A percentile compares a stretch with the other conserved stretches of the same genome.
phyloP scores from a whole-genome alignment of 179 eudicot species.

The Patellifolia procumbens region DNA sequence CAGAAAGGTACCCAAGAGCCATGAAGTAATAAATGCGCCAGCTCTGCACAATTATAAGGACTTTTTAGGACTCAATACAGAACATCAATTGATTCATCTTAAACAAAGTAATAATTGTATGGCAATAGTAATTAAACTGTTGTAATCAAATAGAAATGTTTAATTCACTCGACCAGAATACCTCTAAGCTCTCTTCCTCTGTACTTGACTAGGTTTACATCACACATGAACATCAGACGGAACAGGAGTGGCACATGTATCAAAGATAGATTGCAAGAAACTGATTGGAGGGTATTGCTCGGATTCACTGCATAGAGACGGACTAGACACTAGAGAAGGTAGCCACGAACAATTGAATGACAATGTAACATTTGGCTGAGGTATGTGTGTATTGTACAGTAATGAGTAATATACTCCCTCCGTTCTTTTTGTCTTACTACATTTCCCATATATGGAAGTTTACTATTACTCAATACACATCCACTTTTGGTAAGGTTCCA shows the following conservation, averaged over 20 bases:
- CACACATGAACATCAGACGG: not conserved
- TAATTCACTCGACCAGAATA: not conserved
- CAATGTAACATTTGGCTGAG: constrained; percentile 2
- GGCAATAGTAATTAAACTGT: not conserved
- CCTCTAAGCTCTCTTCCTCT: not conserved
- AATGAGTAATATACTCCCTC: too few relatives aligned
- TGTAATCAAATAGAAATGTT: not conserved
- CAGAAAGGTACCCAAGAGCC: constrained; percentile 91
- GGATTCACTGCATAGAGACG: not conserved
- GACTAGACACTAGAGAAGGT: not conserved
- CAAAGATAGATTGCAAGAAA: not conserved
- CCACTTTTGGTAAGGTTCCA: too few relatives aligned
- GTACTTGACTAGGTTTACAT: not conserved
- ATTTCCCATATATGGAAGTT: too few relatives aligned
- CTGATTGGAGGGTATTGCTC: not conserved
- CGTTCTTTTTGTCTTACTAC: too few relatives aligned
- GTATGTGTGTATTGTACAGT: not conserved
- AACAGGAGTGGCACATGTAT: not conserved
- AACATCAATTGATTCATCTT: not conserved
- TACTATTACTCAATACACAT: too few relatives aligned
- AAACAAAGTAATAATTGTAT: not conserved
- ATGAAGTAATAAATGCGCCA: constrained; percentile 79
- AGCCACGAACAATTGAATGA: not conserved
- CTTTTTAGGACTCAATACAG: constrained; percentile 7
- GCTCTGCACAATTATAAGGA: constrained; percentile 54